These are phyloP conservation scores for Rhynchosporium agropyri DNA, from an alignment of 2,329 filamentous ascomycete genomes.

Conservation along the genomic window DNA sequence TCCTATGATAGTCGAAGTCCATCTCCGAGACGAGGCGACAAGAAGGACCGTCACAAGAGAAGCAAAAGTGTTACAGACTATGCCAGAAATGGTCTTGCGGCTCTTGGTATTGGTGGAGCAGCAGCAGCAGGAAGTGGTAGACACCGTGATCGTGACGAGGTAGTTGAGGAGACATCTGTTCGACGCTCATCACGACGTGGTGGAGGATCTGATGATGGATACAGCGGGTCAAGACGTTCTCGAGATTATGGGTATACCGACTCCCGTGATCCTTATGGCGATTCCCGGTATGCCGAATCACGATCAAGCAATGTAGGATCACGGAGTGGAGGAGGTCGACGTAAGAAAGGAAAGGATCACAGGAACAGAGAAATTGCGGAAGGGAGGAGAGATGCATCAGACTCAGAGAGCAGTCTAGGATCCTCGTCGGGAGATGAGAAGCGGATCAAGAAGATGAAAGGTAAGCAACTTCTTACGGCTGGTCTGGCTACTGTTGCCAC, in stretches of 20 bases:
- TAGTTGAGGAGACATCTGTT: constrained; percentile 36
- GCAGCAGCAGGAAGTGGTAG: constrained; percentile 36
- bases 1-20: constrained; percentile 42
- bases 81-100: constrained; percentile 62
- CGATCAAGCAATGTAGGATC: constrained; percentile 35
- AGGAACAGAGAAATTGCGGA: constrained; percentile 39
- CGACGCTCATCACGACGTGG: constrained; percentile 26
- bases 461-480: constrained; percentile 67
- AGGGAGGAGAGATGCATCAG: constrained; percentile 38
- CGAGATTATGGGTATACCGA: constrained; percentile 35
- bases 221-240: constrained; percentile 30
- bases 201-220: constrained; percentile 34
- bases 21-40: constrained; percentile 33
- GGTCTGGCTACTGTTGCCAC: constrained; percentile 69
- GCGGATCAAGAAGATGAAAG: constrained; percentile 63
- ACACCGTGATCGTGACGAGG: constrained; percentile 29
- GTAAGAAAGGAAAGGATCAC: constrained; percentile 23
- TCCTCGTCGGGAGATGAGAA: constrained; percentile 65
- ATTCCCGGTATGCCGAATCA: constrained; percentile 39
- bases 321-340: constrained; percentile 28
- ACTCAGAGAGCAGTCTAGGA: constrained; percentile 54
- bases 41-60: constrained; percentile 53
- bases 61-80: constrained; percentile 68
- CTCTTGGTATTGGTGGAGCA: constrained; percentile 60
- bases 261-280: constrained; percentile 36